Percentiles rank a stretch among this genome's conserved stretches.
Evolutionary conservation across 352 stramenopile genomes (phyloP).

Genomic region (Phytophthora pluvialis): DNA sequence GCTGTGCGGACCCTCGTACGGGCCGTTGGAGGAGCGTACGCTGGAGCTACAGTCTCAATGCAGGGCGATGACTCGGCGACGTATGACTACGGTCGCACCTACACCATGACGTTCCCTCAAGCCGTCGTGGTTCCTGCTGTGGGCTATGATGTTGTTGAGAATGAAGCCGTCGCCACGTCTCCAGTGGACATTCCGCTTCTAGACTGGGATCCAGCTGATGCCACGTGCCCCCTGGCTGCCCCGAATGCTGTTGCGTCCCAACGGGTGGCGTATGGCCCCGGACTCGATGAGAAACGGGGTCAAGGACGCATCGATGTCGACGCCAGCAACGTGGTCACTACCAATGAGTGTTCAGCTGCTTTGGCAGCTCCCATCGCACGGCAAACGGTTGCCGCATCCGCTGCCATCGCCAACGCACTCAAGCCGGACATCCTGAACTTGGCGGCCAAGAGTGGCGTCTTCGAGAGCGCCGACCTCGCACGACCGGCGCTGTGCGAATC

Average conservation of each 20-base stretch:
- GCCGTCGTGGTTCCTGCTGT: constrained; percentile 36
- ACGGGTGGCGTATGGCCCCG: constrained; percentile 57
- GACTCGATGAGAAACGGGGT: constrained; percentile 50
- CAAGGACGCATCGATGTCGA: constrained; percentile 62
- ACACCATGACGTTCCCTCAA: constrained; percentile 60
- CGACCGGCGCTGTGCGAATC: constrained; percentile 50
- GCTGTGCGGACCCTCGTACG: constrained; percentile 40
- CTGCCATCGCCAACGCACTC: constrained; percentile 43
- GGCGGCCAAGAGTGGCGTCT: constrained; percentile 41
- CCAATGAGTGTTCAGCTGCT: constrained; percentile 61
- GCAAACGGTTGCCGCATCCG: constrained; percentile 48
- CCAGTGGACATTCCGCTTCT: constrained; percentile 54
- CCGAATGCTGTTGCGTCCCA: constrained; percentile 34
- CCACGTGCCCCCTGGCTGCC: constrained; percentile 31
- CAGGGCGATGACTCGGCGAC: constrained; percentile 59
- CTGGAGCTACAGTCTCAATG: constrained; percentile 32
- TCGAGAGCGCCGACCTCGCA: constrained; percentile 32
- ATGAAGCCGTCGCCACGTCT: constrained; percentile 39
- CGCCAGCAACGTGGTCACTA: constrained; percentile 8
- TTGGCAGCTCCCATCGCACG: constrained; percentile 50
- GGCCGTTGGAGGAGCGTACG: constrained; percentile 36
- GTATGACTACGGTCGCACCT: constrained; percentile 81
- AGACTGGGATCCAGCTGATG: constrained; percentile 28
- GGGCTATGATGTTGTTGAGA: constrained; percentile 22
- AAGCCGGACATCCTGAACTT: constrained; percentile 47